Base-by-base conservation (phyloP, 108 stramenopile genomes). In the Epipyxis sp. region DNA sequence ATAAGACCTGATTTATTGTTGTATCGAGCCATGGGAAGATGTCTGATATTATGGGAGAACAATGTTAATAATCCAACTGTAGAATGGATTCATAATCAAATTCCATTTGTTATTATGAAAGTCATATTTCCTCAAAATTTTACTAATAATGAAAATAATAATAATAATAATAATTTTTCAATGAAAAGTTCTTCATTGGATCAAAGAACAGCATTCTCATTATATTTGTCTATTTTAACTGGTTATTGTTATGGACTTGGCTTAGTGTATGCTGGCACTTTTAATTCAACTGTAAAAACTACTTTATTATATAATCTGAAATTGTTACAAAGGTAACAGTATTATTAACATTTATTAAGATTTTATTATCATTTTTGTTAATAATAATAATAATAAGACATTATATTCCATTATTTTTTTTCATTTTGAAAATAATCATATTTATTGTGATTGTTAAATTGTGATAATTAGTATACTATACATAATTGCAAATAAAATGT, bases 1-100 rank as follows among this genome's bases (percentile, higher is more conserved):
- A 92, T 91, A 0, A 86, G 98, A 27, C 98, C 98, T 0, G 98
- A 98, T 69, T 81, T 94, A 71, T 90, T 97, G 42, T 78, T 92
- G 40, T 86, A 96, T 69, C 86, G 98, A 45, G 92, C 95, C 42
- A 84, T 97, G 41, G 92, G 94, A 32, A 82, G 91, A 44, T 88
- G 91, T 2, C 86, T 98, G 27, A 93, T 98, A 42, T 86, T 95
- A 6, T 98, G 98, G 98, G 90, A 94, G 77, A 16, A 25, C 6
- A 91, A 94, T 0, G 6, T 50, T 13, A n/a, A n/a, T n/a, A 61
- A 87, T 71, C 92, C 94, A 27, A 85, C 92, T 10, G 57, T 45
- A 20, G 84, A 81, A 13, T 95, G 94, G 96, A 90, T 94, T 46
- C 85, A 91, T 41, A 77, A 58, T 1, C 93, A 94, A 78, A 78